Percentiles rank a stretch among this genome's conserved stretches.
Conservation (phyloP, 306 rosid species). For the Casuarina glauca region DNA sequence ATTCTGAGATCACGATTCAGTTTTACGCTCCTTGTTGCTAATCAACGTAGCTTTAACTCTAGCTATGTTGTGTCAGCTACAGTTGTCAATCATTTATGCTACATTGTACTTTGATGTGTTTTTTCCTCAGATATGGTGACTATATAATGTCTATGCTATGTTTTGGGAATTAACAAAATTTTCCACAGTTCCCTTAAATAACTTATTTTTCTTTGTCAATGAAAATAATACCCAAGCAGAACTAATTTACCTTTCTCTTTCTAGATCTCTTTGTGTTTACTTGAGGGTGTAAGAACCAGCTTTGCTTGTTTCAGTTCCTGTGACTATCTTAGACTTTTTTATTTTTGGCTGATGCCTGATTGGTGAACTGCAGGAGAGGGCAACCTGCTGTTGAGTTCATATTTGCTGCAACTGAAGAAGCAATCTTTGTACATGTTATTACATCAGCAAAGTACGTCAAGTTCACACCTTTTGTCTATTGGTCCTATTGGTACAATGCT, state of each 20-base stretch:
- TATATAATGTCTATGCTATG: background rate
- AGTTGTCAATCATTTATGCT: background rate
- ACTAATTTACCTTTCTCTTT: background rate
- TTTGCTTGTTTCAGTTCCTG: slow-evolving; percentile 23
- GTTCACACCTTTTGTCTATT: slow-evolving; percentile 8
- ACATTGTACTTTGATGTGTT: background rate
- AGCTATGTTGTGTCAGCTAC: background rate
- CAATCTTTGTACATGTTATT: slow-evolving; percentile 77
- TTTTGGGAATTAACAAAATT: background rate
- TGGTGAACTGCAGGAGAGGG: slow-evolving; percentile 71
- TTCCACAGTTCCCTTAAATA: background rate
- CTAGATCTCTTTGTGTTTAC: background rate
- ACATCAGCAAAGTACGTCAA: slow-evolving; percentile 75
- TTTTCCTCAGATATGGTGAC: background rate
- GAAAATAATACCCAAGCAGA: slow-evolving; percentile 4
- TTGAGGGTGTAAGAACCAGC: slow-evolving; percentile 15
- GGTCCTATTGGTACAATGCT: background rate
- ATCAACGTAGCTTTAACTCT: background rate
- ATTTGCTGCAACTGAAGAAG: slow-evolving; percentile 93
- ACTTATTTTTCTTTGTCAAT: background rate
- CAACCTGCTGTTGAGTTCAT: slow-evolving; percentile 82
- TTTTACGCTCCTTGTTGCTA: background rate
- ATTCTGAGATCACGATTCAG: background rate
- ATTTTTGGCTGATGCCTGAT: slow-evolving; percentile 36
- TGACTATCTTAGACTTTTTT: slow-evolving; percentile 13